Conservation (phyloP, 1,139 yeast genomes). For the Debaryomycetaceae sp. region DNA sequence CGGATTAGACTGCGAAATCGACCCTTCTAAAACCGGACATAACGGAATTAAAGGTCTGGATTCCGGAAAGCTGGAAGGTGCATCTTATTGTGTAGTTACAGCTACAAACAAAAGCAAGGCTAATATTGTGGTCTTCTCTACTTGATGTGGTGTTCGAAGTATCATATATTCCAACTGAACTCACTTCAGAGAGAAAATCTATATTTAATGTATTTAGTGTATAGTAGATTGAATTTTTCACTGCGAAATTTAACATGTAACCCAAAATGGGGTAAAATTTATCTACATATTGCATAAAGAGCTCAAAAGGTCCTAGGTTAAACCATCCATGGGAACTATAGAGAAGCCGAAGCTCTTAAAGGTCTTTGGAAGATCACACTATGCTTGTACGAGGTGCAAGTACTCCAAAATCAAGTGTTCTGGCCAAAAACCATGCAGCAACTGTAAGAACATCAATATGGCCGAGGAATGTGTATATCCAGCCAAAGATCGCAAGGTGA, state of each 20-base stretch:
- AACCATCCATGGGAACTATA: slow-evolving; percentile 1
- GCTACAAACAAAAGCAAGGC: slow-evolving; percentile 65
- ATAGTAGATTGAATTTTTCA: not conserved
- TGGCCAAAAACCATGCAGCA: slow-evolving; percentile 44
- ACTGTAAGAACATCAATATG: slow-evolving; percentile 33
- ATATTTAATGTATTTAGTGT: not conserved
- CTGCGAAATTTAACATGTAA: not conserved
- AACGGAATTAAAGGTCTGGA: slow-evolving; percentile 49
- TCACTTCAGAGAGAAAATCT: too few relatives aligned
- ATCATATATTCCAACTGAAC: too few relatives aligned
- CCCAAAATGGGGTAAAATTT: not conserved
- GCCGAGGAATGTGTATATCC: slow-evolving; percentile 45
- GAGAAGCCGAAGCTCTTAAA: slow-evolving; percentile 37
- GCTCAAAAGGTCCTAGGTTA: not conserved
- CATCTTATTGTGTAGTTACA: slow-evolving; percentile 78
- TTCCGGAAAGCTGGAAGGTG: slow-evolving; percentile 59
- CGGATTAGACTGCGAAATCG: slow-evolving; percentile 77
- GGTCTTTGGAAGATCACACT: slow-evolving; percentile 41
- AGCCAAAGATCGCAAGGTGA: slow-evolving; percentile 47
- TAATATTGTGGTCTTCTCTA: slow-evolving; percentile 65
- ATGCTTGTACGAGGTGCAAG: slow-evolving; percentile 42
- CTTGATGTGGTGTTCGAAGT: slow-evolving; percentile 14
- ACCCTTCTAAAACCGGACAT: slow-evolving; percentile 60
- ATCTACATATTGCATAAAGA: not conserved
- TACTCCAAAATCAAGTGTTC: slow-evolving; percentile 38